Base-by-base conservation (phyloP, 352 stramenopile genomes). In the Saprolegnia diclina region DNA sequence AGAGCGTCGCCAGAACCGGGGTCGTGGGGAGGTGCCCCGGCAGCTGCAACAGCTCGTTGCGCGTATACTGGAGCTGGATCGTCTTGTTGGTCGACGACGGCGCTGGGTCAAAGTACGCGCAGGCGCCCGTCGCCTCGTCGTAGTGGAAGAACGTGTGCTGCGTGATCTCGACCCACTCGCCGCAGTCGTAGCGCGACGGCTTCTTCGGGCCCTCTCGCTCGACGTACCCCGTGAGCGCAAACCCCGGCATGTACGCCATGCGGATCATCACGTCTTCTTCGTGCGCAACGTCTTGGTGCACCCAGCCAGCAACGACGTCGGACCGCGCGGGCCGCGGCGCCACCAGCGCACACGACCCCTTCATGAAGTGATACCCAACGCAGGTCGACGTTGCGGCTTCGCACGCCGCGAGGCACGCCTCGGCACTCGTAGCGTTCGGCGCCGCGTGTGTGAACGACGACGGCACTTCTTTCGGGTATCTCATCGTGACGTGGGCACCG, bases 61-160 rank as follows among this genome's bases (percentile, higher is more conserved):
- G 29, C 14, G 24, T 40, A 21, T 67, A 56, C 38, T 56, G 9
- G 14, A 67, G 42, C 35, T 59, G 52, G 19, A 59, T 59, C 13
- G 52, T 59, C 19, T 59, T 59, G 52, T 59, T 59, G 42, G 13
- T 10, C 42, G 11, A 14, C 42, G 29, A 35, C 24, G 13, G 13
- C 3, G n/a, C 52, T 11, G 13, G 52, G 7, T 59, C 52, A 24
- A 59, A 59, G 35, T 59, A 59, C 52, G 52, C 24, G n/a, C 52
- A 59, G 11, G 13, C 52, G 3, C 19, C 13, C 24, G 52, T 59
- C 35, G 13, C 24, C 16, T 16, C 11, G 19, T 59, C n/a, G 35
- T 59, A 59, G 35, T 59, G 52, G 35, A 59, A 59, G 52, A 59
- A n/a, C 24, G 35, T 59, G 52, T 59, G 52, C 19, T 59, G 52